Percentiles rank a stretch among this genome's conserved stretches.
Conservation (phyloP, 352 stramenopile species). For the Phytopythium montanum region DNA sequence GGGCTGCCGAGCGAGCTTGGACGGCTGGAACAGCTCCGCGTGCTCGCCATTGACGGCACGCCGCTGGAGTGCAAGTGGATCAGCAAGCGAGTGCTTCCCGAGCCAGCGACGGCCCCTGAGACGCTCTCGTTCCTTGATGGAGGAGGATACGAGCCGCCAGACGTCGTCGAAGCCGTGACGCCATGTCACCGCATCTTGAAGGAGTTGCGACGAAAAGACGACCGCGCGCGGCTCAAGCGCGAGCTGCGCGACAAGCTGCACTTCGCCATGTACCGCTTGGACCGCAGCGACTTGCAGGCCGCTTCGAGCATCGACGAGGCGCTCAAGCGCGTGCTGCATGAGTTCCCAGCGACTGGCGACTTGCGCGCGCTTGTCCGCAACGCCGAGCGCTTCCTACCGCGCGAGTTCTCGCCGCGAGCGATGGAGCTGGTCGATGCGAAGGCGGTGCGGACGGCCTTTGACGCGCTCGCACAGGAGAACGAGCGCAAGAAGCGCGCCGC, state of each 20-base stretch:
- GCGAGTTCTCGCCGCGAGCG: constrained; percentile 26
- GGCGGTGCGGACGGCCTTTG: constrained; percentile 19
- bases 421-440: constrained; percentile 13
- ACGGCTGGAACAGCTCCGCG: constrained; percentile 46
- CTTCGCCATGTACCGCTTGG: constrained; percentile 55
- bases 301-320: constrained; percentile 24
- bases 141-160: constrained; percentile 1
- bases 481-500: constrained; percentile 77
- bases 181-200: constrained; percentile 47
- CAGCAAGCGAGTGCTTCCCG: constrained; percentile 46
- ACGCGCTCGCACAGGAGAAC: constrained; percentile 37
- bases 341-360: constrained; percentile 55
- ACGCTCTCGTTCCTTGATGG: background rate
- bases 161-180: background rate
- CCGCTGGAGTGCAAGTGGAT: constrained; percentile 58
- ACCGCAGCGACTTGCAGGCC: constrained; percentile 25
- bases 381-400: constrained; percentile 74
- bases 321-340: constrained; percentile 54
- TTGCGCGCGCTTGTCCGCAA: constrained; percentile 83
- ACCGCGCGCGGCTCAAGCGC: constrained; percentile 52
- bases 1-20: constrained; percentile 68
- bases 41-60: constrained; percentile 73
- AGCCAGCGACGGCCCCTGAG: constrained; percentile 7
- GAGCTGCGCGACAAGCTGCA: constrained; percentile 54
- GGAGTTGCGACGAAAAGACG: constrained; percentile 61